Evolutionary conservation across 139 green algal genomes (phyloP).

Genomic region (Penium margaritaceum): DNA sequence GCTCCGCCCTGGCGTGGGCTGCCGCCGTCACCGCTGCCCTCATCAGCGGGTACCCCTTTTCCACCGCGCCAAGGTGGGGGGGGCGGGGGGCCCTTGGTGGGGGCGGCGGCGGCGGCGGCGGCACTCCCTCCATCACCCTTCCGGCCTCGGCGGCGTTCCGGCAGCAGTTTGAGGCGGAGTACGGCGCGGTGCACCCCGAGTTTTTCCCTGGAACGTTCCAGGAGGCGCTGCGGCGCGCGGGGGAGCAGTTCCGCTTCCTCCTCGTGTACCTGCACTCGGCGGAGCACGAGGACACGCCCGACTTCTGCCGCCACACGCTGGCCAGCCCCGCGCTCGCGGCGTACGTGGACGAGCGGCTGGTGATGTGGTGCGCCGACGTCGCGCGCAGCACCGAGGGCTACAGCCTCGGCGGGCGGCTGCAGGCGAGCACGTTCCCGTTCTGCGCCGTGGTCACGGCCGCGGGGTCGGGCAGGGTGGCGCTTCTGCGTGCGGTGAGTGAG

Average conservation of each 20-base stretch:
- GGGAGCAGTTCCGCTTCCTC: slow-evolving; percentile 41
- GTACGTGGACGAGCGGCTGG: slow-evolving; percentile 38
- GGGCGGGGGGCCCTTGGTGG: not conserved
- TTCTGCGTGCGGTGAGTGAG: slow-evolving; percentile 29
- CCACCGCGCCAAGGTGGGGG: too few relatives aligned
- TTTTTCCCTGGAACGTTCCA: slow-evolving; percentile 32
- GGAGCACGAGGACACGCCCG: slow-evolving; percentile 36
- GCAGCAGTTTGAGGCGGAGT: slow-evolving; percentile 37
- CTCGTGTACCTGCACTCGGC: slow-evolving; percentile 50
- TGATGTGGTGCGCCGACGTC: slow-evolving; percentile 45
- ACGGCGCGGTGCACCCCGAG: slow-evolving; percentile 30
- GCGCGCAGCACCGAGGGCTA: slow-evolving; percentile 37
- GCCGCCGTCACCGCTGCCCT: too few relatives aligned
- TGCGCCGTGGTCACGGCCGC: slow-evolving; percentile 36
- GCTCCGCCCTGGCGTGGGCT: too few relatives aligned
- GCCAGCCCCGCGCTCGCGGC: slow-evolving; percentile 4
- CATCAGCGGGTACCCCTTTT: too few relatives aligned
- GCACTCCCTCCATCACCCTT: not conserved
- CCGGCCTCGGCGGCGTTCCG: slow-evolving; percentile 19
- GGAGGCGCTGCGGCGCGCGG: slow-evolving; percentile 34
- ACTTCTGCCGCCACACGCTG: slow-evolving; percentile 31
- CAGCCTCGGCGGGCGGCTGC: slow-evolving; percentile 30
- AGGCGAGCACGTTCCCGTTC: slow-evolving; percentile 43
- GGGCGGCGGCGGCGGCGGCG: too few relatives aligned
- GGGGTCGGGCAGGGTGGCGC: slow-evolving; percentile 9